Evolutionary conservation across 2,329 filamentous ascomycete species (phyloP), one percentile per base, ranked within the genome.

Genomic region (Aureobasidium melanogenum): DNA sequence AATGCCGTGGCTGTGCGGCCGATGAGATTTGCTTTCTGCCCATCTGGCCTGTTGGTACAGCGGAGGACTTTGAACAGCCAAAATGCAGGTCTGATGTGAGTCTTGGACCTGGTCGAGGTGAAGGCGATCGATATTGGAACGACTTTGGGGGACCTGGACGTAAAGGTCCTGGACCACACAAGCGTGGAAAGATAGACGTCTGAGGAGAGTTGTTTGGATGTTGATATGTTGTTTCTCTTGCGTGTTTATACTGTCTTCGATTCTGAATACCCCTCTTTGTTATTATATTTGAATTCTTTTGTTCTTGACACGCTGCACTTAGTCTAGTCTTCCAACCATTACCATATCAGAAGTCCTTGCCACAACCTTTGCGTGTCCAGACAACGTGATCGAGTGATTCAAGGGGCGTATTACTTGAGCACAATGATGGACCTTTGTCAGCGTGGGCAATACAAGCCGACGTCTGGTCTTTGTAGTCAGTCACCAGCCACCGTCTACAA

Each of bases 11-110:
- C 0, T 88, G 85, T 67, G 70, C 66, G 0, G 74, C 76, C 8
- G 76, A 82, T 47, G 79, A 87, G 69, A 70, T 85, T 2, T 84
- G 84, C 63, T 78, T 83, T 48, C 74, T 86, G n/a, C 83, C 84
- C 1, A 85, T 87, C 67, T 88, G 84, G 84, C 85, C 84, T 0
- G 74, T 79, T 68, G 84, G 84, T 0, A 75, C 72, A 0, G 67
- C 72, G 0, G 76, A 82, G 28, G 84, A 87, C 67, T 82, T 84
- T 66, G 76, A 75, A 34, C 68, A 72, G 44, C 82, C 82, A 6
- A 67, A 69, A 36, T 84, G 81, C 56, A 48, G 55, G 39, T 54
- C 58, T 19, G 55, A 63, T 63, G 39, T 63, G 60, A 66, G 68
- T 55, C 70, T 74, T 66, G 67, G 32, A 10, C 52, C 52, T 34